Conservation (phyloP, 345 rosid species). For the Salix udensis region DNA sequence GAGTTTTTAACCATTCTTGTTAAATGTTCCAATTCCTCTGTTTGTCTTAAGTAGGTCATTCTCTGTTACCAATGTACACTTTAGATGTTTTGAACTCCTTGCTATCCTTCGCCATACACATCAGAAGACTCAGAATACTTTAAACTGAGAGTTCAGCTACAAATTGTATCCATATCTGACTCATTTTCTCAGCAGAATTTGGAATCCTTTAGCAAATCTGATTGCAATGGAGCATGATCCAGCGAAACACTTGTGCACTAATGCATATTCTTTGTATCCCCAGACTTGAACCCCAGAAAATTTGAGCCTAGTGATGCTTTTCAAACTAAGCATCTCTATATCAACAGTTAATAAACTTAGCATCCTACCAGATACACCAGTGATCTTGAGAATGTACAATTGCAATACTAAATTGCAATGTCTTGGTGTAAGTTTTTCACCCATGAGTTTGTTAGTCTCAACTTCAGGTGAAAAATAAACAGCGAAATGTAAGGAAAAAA, state of each 20-base stretch:
- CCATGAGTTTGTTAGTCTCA: background rate
- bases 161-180: background rate
- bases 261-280: background rate
- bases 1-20: too few relatives aligned
- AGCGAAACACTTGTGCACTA: background rate
- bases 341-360: background rate
- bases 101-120: background rate
- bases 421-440: background rate
- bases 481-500: background rate
- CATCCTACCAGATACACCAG: background rate
- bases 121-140: background rate
- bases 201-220: background rate
- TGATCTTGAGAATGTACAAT: background rate
- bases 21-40: too few relatives aligned
- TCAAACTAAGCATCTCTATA: background rate
- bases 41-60: too few relatives aligned
- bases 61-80: too few relatives aligned
- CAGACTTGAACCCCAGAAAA: background rate
- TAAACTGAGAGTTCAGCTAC: background rate
- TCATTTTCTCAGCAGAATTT: background rate
- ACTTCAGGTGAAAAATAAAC: background rate
- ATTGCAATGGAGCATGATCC: background rate
- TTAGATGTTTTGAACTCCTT: background rate
- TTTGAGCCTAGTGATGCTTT: background rate
- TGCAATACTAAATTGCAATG: background rate